These are phyloP conservation scores for Huntiella moniliformis DNA, from an alignment of 2,329 filamentous ascomycete genomes.

Conservation along the genomic window DNA sequence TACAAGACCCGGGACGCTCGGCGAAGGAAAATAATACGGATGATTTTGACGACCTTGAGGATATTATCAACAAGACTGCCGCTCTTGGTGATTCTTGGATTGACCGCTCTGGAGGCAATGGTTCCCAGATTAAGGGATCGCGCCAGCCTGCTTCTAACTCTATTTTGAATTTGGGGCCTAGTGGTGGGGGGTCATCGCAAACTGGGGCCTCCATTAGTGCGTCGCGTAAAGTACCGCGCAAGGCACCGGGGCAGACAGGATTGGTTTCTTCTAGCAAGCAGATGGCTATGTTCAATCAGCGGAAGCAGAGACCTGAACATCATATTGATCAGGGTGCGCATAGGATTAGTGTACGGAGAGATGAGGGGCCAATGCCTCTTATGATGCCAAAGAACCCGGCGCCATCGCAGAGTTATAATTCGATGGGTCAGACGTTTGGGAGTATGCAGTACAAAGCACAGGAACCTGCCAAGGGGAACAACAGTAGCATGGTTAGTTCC, in stretches of 20 bases:
- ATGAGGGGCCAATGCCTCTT: constrained; percentile 17
- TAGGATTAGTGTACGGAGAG: constrained; percentile 21
- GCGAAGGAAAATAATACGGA: not conserved
- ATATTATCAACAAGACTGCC: constrained; percentile 10
- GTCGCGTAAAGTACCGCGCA: too few species aligned
- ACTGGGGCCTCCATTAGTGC: too few species aligned
- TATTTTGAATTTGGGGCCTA: not conserved
- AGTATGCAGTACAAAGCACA: constrained; percentile 4
- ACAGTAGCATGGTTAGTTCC: constrained; percentile 11
- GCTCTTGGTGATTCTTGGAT: constrained; percentile 10
- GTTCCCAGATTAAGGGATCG: too few species aligned
- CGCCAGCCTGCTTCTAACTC: not conserved
- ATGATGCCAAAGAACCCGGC: constrained; percentile 12
- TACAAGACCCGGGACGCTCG: not conserved
- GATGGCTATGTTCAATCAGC: constrained; percentile 36
- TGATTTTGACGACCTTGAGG: constrained; percentile 8
- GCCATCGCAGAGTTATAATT: not conserved
- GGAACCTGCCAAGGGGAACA: constrained; percentile 6
- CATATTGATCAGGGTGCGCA: constrained; percentile 31
- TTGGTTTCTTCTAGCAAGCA: constrained; percentile 33
- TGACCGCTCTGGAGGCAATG: not conserved
- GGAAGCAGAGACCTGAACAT: constrained; percentile 36
- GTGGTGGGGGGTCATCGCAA: not conserved
- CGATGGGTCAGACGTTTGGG: constrained; percentile 8
- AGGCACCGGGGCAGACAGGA: constrained; percentile 14